Percentiles rank a stretch among this genome's conserved stretches.
phyloP scores from a whole-genome alignment of 331 rosid genomes.

The Acacia pycnantha region DNA sequence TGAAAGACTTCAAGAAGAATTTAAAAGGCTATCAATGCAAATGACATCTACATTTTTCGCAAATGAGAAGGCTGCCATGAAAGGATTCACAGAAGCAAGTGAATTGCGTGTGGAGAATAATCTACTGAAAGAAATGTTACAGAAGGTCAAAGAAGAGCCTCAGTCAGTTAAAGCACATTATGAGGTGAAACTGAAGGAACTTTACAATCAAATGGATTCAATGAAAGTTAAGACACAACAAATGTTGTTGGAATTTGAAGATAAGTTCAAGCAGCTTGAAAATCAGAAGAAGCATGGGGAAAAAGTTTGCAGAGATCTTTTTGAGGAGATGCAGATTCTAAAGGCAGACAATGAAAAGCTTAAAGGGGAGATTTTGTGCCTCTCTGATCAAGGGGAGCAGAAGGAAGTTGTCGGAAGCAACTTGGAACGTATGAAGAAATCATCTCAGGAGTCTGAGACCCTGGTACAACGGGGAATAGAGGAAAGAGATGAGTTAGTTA shows the following conservation, averaged over 20 bases:
- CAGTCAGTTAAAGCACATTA: conserved; percentile 48
- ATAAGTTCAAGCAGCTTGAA: conserved; percentile 59
- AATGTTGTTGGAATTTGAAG: conserved; percentile 54
- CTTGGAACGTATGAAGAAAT: conserved; percentile 53
- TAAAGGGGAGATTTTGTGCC: conserved; percentile 42
- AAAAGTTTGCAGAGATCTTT: conserved; percentile 44
- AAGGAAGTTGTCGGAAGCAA: conserved; percentile 41
- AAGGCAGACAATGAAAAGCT: conserved; percentile 65
- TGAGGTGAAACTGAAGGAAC: conserved; percentile 50
- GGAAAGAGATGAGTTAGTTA: conserved; percentile 64
- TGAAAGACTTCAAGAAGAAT: conserved; percentile 88
- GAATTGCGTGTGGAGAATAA: conserved; percentile 66
- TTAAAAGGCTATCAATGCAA: conserved; percentile 73
- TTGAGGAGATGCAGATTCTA: conserved; percentile 49
- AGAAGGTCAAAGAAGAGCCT: conserved; percentile 51
- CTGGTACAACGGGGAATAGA: conserved; percentile 35
- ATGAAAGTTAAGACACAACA: conserved; percentile 54
- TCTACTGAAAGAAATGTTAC: conserved; percentile 63
- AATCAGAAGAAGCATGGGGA: conserved; percentile 43
- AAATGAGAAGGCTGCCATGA: conserved; percentile 79
- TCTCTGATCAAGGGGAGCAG: conserved; percentile 44
- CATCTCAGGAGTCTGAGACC: conserved; percentile 53
- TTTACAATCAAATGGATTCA: conserved; percentile 46
- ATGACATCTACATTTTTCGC: conserved; percentile 88
- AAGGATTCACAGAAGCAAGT: conserved; percentile 70